These are phyloP conservation scores for Gardenia jasminoides DNA, from an alignment of 257 asterid genomes.

Conservation along the genomic window DNA sequence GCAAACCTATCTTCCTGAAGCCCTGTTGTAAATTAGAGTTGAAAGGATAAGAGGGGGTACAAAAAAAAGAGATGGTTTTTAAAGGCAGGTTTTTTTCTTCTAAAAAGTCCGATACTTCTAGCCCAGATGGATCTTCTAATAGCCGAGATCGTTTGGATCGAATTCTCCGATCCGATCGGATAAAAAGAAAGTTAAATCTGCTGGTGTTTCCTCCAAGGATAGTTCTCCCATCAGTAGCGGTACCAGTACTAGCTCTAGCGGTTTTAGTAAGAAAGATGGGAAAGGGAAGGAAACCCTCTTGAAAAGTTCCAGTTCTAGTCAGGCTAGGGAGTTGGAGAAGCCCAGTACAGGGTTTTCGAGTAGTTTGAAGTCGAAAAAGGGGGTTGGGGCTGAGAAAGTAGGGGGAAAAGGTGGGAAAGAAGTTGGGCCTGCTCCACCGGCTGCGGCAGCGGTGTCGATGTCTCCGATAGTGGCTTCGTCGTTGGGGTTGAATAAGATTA, in stretches of 20 bases:
- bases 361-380: slow-evolving; percentile 26
- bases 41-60: background rate
- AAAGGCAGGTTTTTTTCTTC: slow-evolving; percentile 90
- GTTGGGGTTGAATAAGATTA: slow-evolving; percentile 88
- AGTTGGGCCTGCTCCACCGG: slow-evolving; percentile 29
- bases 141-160: slow-evolving; percentile 87
- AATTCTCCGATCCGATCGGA: slow-evolving; percentile 91
- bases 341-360: slow-evolving; percentile 31
- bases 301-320: slow-evolving; percentile 7
- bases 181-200: slow-evolving; percentile 68
- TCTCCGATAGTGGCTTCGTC: slow-evolving; percentile 97
- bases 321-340: slow-evolving; percentile 29
- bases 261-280: slow-evolving; percentile 44
- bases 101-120: slow-evolving; percentile 74
- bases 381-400: slow-evolving; percentile 41
- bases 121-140: slow-evolving; percentile 91
- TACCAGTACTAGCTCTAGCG: slow-evolving; percentile 24
- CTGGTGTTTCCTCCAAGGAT: slow-evolving; percentile 54
- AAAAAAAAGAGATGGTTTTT: slow-evolving; percentile 67
- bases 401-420: slow-evolving; percentile 35
- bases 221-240: slow-evolving; percentile 38
- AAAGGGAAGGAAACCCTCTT: slow-evolving; percentile 43
- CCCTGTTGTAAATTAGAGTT: background rate
- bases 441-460: slow-evolving; percentile 47
- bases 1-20: background rate